Evolutionary conservation across 2,329 filamentous ascomycete species (phyloP), one percentile per base, ranked within the genome.

Genomic region (Neonectria magnoliae): DNA sequence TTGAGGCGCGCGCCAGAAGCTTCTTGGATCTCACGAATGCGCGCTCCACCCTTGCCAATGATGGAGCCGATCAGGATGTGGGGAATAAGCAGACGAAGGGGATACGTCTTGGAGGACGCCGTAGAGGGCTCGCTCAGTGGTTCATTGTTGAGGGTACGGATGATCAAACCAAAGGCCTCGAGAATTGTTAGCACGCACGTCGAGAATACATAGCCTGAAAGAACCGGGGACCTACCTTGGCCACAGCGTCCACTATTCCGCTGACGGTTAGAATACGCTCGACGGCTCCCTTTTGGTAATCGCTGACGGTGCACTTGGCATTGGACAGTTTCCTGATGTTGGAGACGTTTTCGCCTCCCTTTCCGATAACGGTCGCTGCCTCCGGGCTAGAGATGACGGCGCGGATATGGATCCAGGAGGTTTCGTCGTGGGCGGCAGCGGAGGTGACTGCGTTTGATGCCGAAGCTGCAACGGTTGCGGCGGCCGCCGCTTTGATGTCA

Each of bases 51-150:
- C 84, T 99, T 99, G 75, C 96, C 96, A 80, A 99, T 99, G 81
- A 99, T 98, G 65, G 95, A 98, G 57, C 96, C 96, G 75, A 99
- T 99, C 62, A 99, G 88, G 74, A 99, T 96, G 77, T 98, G 96
- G 18, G 96, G 96, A 73, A 99, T 93, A 60, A 99, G 89, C 55
- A 99, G 90, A 73, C 96, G 94, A 59, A 99, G 90, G 65, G 96
- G 96, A 75, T 99, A 99, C 2, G 95, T 97, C 87, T 98, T 98
- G 67, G 95, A 98, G 71, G 97, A 93, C 57, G 94, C 90, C 64
- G 91, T 97, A 13, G 96, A 99, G 42, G 96, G 85, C 75, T 93
- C 88, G 73, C 93, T 90, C 57, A 99, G 87, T 36, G 94, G 92
- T 82, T 99, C 96, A 76, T 98, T 97, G 86, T 99, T 99, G 68